These are phyloP conservation scores for Entomortierella lignicola DNA, from an alignment of 192 early-diverging fungal genomes.

Conservation along the genomic window DNA sequence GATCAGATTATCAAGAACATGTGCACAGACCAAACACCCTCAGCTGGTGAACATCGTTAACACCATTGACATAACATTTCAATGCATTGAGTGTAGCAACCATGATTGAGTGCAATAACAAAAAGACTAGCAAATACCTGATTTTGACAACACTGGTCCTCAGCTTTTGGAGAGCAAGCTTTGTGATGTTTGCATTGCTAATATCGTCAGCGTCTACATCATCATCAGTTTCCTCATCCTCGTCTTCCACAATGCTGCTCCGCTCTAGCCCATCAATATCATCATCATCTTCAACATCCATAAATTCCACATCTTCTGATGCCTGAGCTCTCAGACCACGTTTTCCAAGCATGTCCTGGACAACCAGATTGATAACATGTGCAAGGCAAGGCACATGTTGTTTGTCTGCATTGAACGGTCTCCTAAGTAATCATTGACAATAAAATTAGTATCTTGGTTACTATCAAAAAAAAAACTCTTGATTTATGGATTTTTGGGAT, in stretches of 20 bases:
- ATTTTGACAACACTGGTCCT: conserved; percentile 41
- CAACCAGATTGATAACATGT: conserved; percentile 33
- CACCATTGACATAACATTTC: too few relatives aligned
- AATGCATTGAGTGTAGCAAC: too few relatives aligned
- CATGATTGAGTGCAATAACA: too few relatives aligned
- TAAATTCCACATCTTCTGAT: conserved; percentile 4
- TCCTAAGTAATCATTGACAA: conserved; percentile 17
- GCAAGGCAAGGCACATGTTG: conserved; percentile 36
- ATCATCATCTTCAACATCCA: conserved; percentile 23
- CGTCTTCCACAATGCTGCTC: conserved; percentile 7
- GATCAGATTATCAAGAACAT: too few relatives aligned
- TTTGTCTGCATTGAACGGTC: conserved; percentile 6
- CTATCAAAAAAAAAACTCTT: too few relatives aligned
- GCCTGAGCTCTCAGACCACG: conserved; percentile 21
- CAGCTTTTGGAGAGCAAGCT: conserved; percentile 22
- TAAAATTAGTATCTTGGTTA: too few relatives aligned
- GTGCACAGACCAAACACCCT: too few relatives aligned
- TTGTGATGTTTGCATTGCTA: background rate
- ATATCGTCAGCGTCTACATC: background rate
- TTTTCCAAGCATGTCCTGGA: conserved; percentile 34
- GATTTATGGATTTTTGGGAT: too few relatives aligned
- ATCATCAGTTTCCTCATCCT: background rate
- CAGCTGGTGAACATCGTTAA: too few relatives aligned
- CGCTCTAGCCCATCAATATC: conserved; percentile 8
- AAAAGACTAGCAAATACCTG: conserved; percentile 7